These are phyloP conservation scores for Alternaria dauci DNA, from an alignment of 2,329 filamentous ascomycete genomes.

Conservation along the genomic window DNA sequence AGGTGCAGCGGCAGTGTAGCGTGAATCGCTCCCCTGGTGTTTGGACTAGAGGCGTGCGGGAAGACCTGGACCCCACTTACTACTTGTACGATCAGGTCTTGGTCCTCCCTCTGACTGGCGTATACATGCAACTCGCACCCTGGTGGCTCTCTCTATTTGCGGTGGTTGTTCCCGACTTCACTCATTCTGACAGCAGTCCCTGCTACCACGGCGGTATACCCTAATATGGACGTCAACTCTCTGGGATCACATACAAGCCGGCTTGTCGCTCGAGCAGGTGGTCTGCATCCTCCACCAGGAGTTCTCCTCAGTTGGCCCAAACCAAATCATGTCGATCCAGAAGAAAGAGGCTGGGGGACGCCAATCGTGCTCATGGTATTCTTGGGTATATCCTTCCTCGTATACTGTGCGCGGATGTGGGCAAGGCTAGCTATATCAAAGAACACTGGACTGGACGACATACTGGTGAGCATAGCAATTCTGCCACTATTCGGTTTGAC, in stretches of 20 bases:
- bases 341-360: conserved; percentile 54
- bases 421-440: conserved; percentile 56
- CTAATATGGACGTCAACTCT: conserved; percentile 14
- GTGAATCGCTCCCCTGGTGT: conserved; percentile 11
- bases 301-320: conserved; percentile 56
- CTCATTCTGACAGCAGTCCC: neutral
- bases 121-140: conserved; percentile 19
- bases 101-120: conserved; percentile 11
- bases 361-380: conserved; percentile 55
- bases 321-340: conserved; percentile 59
- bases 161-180: conserved; percentile 3
- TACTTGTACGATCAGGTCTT: conserved; percentile 9
- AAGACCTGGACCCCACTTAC: conserved; percentile 19
- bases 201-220: neutral
- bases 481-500: conserved; percentile 48
- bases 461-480: conserved; percentile 56
- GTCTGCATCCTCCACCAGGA: conserved; percentile 50
- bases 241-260: conserved; percentile 8
- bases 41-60: conserved; percentile 15
- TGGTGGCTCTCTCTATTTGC: conserved; percentile 1
- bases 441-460: conserved; percentile 59
- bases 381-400: conserved; percentile 50
- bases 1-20: conserved; percentile 1
- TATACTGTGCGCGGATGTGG: conserved; percentile 57
- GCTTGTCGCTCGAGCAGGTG: conserved; percentile 38